phyloP scores from a whole-genome alignment of 2,329 filamentous ascomycete species.

The Stachybotrys elegans region DNA sequence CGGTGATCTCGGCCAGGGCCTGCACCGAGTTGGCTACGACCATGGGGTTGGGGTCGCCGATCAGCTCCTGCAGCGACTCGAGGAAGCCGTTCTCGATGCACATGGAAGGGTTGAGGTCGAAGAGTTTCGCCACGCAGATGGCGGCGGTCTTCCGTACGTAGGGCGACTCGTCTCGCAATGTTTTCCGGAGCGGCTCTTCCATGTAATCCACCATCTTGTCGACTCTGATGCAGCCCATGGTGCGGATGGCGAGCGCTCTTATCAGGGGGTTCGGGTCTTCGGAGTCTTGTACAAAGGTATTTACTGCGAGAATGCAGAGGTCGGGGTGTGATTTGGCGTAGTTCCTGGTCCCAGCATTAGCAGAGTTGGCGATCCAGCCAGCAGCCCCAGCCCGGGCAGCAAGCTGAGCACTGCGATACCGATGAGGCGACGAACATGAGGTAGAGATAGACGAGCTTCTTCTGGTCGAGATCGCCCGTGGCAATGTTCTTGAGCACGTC shows the following conservation, averaged over 20 bases:
- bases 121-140: constrained; percentile 96
- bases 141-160: constrained; percentile 98
- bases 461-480: constrained; percentile 90
- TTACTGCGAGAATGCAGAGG: constrained; percentile 96
- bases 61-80: constrained; percentile 88
- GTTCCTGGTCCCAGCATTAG: constrained; percentile 73
- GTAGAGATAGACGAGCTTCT: constrained; percentile 98
- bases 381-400: too few species aligned
- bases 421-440: constrained; percentile 74
- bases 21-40: constrained; percentile 97
- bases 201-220: constrained; percentile 99
- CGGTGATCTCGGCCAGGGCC: constrained; percentile 84
- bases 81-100: constrained; percentile 97
- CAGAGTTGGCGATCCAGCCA: too few species aligned
- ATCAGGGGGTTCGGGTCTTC: constrained; percentile 98
- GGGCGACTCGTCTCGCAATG: constrained; percentile 91
- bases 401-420: too few species aligned
- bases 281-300: constrained; percentile 98
- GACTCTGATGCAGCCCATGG: constrained; percentile 97
- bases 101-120: constrained; percentile 87
- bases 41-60: constrained; percentile 97
- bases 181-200: constrained; percentile 96
- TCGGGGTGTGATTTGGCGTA: constrained; percentile 99
- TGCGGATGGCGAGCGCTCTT: constrained; percentile 88
- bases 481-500: constrained; percentile 99